These are phyloP conservation scores for Mortierella sp. DNA, from an alignment of 371 early-diverging fungal genomes.

Conservation along the genomic window DNA sequence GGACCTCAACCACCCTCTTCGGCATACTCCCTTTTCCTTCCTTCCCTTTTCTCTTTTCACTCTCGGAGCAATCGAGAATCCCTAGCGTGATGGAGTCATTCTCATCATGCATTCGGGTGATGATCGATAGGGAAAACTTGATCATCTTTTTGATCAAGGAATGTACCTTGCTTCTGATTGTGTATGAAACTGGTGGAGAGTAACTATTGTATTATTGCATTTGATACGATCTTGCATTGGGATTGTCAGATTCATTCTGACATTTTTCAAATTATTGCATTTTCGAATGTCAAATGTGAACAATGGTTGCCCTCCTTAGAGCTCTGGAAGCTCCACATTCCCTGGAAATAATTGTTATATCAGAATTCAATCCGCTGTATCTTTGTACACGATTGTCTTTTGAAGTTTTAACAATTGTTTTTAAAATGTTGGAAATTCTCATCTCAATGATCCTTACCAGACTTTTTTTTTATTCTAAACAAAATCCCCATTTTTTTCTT, in stretches of 20 bases:
- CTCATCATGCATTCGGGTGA: neutral
- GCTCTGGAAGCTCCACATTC: constrained; percentile 17
- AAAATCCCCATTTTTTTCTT: neutral
- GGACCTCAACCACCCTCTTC: constrained; percentile 15
- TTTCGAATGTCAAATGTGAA: constrained; percentile 8
- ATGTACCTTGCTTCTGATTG: neutral
- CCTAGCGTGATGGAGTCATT: no score
- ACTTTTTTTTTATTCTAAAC: constrained; percentile 17
- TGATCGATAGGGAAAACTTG: neutral
- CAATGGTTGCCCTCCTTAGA: constrained; percentile 26
- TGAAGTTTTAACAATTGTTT: neutral
- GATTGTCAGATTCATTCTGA: no score
- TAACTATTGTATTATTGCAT: neutral
- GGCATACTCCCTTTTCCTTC: neutral
- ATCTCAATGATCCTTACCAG: constrained; percentile 57
- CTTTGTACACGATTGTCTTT: no score
- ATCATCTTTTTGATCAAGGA: neutral
- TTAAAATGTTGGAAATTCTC: constrained; percentile 16
- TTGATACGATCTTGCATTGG: neutral
- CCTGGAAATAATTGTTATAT: no score
- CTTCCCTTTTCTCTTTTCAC: neutral
- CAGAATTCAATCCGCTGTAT: no score
- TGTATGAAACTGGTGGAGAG: constrained; percentile 39
- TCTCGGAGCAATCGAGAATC: neutral
- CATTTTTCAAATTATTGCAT: neutral